phyloP scores from a whole-genome alignment of 192 early-diverging fungal species.

The Phycomyces nitens region DNA sequence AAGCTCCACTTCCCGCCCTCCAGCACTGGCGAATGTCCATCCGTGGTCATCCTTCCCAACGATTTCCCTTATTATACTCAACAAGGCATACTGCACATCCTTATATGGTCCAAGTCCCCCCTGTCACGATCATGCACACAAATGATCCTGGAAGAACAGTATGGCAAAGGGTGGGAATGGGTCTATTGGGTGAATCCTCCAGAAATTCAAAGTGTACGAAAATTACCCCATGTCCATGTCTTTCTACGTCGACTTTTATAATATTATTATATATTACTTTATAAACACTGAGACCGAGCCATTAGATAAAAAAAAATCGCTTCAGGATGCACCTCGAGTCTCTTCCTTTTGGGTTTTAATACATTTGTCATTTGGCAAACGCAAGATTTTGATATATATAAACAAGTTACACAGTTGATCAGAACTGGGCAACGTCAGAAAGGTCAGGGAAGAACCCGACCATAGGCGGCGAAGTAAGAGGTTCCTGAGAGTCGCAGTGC shows the following conservation, averaged over 20 bases:
- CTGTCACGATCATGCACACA: constrained; percentile 9
- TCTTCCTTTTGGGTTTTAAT: no score
- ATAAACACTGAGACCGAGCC: no score
- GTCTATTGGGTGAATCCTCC: constrained; percentile 33
- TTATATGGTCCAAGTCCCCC: constrained; percentile 22
- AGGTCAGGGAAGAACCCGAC: no score
- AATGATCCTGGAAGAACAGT: constrained; percentile 11
- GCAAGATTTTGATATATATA: no score
- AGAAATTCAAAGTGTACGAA: constrained; percentile 31
- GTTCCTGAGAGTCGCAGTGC: no score
- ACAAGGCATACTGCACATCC: constrained; percentile 17
- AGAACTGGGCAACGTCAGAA: no score
- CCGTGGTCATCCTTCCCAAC: constrained; percentile 29
- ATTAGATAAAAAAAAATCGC: background rate
- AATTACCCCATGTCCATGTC: constrained; percentile 31
- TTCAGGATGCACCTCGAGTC: no score
- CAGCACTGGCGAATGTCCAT: background rate
- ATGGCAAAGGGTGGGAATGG: constrained; percentile 20
- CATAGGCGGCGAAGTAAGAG: no score
- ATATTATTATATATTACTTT: no score
- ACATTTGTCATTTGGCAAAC: no score
- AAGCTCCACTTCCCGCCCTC: constrained; percentile 14
- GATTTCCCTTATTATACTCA: constrained; percentile 29
- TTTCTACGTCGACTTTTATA: constrained; percentile 21
- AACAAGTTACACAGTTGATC: no score